Evolutionary conservation across 441 rosid genomes (phyloP).

Genomic region (Populus hybrid): DNA sequence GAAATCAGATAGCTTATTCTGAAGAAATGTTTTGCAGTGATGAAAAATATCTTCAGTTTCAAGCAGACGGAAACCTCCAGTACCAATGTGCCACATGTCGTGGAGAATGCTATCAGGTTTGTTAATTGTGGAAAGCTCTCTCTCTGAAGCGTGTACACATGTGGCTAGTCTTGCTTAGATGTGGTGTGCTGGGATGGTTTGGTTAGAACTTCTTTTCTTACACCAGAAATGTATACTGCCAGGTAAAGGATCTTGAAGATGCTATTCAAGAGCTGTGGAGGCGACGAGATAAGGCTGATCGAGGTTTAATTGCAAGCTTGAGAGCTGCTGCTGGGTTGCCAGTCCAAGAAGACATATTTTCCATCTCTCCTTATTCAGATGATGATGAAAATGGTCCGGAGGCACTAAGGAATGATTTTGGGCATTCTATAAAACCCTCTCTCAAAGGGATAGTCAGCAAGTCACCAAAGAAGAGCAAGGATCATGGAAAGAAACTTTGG

Average conservation of each 20-base stretch:
- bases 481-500: constrained; percentile 55
- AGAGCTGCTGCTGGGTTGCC: constrained; percentile 94
- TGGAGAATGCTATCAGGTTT: constrained; percentile 95
- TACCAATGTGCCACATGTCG: constrained; percentile 95
- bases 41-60: constrained; percentile 85
- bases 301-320: constrained; percentile 75
- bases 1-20: constrained; percentile 13
- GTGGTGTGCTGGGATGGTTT: background rate
- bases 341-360: constrained; percentile 84
- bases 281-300: constrained; percentile 72
- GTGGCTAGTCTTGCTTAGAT: background rate
- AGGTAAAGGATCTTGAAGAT: constrained; percentile 96
- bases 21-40: constrained; percentile 58
- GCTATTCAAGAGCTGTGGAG: constrained; percentile 95
- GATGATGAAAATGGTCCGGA: constrained; percentile 77
- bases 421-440: constrained; percentile 78
- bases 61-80: constrained; percentile 91
- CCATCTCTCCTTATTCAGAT: constrained; percentile 79
- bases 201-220: constrained; percentile 7
- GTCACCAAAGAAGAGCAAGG: constrained; percentile 81
- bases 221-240: constrained; percentile 12
- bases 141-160: background rate
- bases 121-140: constrained; percentile 9
- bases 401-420: constrained; percentile 47
- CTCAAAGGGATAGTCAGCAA: constrained; percentile 79